Conservation (phyloP, 2,329 filamentous ascomycete genomes). For the Dothistroma pini region DNA sequence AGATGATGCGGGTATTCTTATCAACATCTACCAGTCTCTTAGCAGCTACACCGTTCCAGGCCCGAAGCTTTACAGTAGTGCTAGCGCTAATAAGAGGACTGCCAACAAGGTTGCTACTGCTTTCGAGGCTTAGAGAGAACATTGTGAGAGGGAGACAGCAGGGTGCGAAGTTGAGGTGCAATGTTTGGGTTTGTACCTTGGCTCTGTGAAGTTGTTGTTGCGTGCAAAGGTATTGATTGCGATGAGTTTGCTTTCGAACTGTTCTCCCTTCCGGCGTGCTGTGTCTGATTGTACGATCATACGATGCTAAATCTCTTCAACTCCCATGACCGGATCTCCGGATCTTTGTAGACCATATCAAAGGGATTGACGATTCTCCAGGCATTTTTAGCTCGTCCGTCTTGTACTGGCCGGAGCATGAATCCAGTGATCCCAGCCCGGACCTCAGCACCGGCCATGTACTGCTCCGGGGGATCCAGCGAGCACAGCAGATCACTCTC, state of each 20-base stretch:
- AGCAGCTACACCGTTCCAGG: constrained; percentile 51
- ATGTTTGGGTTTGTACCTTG: neutral
- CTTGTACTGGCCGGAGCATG: neutral
- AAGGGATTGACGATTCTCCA: neutral
- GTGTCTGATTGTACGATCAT: neutral
- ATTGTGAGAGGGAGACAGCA: neutral
- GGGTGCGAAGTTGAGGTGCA: neutral
- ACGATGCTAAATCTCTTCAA: neutral
- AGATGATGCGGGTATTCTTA: constrained; percentile 55
- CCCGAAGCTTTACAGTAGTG: constrained; percentile 33
- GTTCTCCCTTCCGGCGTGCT: neutral
- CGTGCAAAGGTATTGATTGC: no score
- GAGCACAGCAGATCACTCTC: neutral
- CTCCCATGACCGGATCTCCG: neutral
- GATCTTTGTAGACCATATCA: neutral
- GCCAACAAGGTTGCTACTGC: constrained; percentile 2
- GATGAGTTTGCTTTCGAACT: neutral
- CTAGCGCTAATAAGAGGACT: constrained; percentile 1
- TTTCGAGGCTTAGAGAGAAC: constrained; percentile 5
- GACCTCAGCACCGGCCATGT: neutral
- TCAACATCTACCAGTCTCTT: constrained; percentile 56
- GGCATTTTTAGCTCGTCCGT: neutral
- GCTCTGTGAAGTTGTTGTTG: neutral
- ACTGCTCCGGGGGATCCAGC: neutral
- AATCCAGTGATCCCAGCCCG: neutral